Evolutionary conservation across 306 rosid species (phyloP).

Genomic region (Prunus kanzakura): DNA sequence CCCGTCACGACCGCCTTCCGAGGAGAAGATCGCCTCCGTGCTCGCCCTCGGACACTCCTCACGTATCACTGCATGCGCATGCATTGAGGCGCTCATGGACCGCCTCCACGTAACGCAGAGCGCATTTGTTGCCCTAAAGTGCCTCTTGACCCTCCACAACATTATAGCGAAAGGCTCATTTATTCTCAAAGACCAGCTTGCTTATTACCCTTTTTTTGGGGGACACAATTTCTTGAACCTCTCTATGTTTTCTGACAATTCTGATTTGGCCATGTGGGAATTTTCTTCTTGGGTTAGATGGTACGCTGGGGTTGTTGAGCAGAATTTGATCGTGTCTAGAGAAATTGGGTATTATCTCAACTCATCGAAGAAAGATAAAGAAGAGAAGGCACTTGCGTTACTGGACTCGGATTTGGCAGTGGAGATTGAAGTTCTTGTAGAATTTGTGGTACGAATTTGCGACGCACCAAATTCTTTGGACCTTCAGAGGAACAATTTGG

Average conservation of each 20-base stretch:
- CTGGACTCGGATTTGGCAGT: slow-evolving; percentile 39
- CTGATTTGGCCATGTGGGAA: slow-evolving; percentile 35
- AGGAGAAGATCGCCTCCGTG: slow-evolving; percentile 41
- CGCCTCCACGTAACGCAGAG: slow-evolving; percentile 65
- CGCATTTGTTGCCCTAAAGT: slow-evolving; percentile 74
- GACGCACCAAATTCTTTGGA: slow-evolving; percentile 50
- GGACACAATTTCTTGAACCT: slow-evolving; percentile 75
- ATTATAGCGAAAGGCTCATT: slow-evolving; percentile 45
- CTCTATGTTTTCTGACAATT: slow-evolving; percentile 53
- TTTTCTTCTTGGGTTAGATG: slow-evolving; percentile 79
- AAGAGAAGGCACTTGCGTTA: slow-evolving; percentile 2
- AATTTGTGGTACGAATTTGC: slow-evolving; percentile 42
- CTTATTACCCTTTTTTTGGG: slow-evolving; percentile 52
- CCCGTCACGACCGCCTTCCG: slow-evolving; percentile 48
- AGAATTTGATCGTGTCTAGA: slow-evolving; percentile 41
- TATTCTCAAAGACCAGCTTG: slow-evolving; percentile 47
- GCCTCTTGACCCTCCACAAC: slow-evolving; percentile 66
- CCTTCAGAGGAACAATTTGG: slow-evolving; percentile 52
- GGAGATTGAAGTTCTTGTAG: slow-evolving; percentile 48
- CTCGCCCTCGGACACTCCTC: slow-evolving; percentile 36
- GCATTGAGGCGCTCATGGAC: slow-evolving; percentile 61
- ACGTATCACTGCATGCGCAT: slow-evolving; percentile 35
- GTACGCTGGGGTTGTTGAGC: slow-evolving; percentile 63
- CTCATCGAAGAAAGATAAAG: not conserved
- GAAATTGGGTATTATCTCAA: slow-evolving; percentile 37